Conservation (phyloP, 2,329 filamentous ascomycete genomes). For the Chalara sp. region DNA sequence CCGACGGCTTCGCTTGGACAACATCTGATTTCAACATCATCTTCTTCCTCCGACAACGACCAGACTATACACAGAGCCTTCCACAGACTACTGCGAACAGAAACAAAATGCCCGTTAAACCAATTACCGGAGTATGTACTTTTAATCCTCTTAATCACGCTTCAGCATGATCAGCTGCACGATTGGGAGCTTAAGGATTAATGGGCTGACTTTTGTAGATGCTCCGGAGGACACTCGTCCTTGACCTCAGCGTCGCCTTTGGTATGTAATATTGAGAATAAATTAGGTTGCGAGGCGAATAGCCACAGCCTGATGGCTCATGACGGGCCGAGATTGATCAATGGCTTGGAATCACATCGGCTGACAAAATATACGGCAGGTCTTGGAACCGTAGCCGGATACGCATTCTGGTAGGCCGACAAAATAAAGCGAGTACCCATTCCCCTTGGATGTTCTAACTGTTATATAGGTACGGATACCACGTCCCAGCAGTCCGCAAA, state of each 20-base stretch:
- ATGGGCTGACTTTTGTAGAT: constrained; percentile 36
- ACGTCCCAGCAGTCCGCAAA: constrained; percentile 33
- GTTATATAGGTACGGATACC: constrained; percentile 31
- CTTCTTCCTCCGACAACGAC: constrained; percentile 13
- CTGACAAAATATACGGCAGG: constrained; percentile 28
- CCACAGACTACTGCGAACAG: constrained; percentile 9
- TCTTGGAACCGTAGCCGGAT: constrained; percentile 46
- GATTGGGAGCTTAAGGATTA: constrained; percentile 9
- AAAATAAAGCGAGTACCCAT: neutral
- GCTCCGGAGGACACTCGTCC: constrained; percentile 50
- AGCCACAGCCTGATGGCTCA: too few species aligned
- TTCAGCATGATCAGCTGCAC: neutral
- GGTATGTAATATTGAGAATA: constrained; percentile 33
- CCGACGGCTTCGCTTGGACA: neutral
- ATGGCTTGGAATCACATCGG: too few species aligned
- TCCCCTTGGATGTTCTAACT: neutral
- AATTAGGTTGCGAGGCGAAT: neutral
- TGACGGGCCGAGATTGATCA: too few species aligned
- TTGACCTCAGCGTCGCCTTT: constrained; percentile 49
- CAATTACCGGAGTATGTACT: constrained; percentile 30
- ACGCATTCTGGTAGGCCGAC: constrained; percentile 46
- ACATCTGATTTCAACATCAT: constrained; percentile 17
- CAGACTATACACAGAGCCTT: constrained; percentile 15
- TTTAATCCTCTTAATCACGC: neutral
- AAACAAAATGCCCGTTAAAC: constrained; percentile 29